Evolutionary conservation across 129 eudicot species (phyloP).

Genomic region (Flaveria sonorensis): DNA sequence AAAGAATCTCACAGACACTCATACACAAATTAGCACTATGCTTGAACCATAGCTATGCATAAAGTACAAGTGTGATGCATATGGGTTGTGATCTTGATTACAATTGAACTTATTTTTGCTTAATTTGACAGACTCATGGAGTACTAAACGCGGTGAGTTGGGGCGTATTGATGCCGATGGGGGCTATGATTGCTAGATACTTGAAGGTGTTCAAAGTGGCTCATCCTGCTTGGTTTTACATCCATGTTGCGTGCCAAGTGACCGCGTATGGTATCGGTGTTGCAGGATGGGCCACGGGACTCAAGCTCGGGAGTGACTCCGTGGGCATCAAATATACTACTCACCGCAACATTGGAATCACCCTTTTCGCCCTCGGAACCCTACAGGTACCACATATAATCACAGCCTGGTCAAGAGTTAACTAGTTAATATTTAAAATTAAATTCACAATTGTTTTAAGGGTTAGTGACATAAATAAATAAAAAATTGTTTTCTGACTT

Average conservation of each 20-base stretch:
- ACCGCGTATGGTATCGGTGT: conserved; percentile 79
- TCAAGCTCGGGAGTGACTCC: conserved; percentile 83
- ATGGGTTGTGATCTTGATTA: background rate
- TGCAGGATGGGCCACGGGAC: conserved; percentile 88
- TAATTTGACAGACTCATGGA: conserved; percentile 68
- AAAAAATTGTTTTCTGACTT: background rate
- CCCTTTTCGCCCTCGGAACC: conserved; percentile 71
- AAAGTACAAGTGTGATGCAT: background rate
- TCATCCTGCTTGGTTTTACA: conserved; percentile 94
- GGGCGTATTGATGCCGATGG: conserved; percentile 91
- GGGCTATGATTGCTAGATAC: conserved; percentile 82
- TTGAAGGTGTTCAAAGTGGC: conserved; percentile 83
- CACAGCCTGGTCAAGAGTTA: background rate
- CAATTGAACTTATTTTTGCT: background rate
- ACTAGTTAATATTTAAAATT: too few species aligned
- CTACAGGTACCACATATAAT: conserved; percentile 56
- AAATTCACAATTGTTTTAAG: too few species aligned
- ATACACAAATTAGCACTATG: too few species aligned
- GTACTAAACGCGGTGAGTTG: conserved; percentile 88
- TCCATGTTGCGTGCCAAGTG: conserved; percentile 67
- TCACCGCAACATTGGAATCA: conserved; percentile 76
- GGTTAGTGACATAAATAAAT: too few species aligned
- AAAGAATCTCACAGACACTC: too few species aligned
- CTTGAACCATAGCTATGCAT: too few species aligned
- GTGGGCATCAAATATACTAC: conserved; percentile 37